Conservation (phyloP, 139 green algal genomes). For the Zygnema circumcarinatum region DNA sequence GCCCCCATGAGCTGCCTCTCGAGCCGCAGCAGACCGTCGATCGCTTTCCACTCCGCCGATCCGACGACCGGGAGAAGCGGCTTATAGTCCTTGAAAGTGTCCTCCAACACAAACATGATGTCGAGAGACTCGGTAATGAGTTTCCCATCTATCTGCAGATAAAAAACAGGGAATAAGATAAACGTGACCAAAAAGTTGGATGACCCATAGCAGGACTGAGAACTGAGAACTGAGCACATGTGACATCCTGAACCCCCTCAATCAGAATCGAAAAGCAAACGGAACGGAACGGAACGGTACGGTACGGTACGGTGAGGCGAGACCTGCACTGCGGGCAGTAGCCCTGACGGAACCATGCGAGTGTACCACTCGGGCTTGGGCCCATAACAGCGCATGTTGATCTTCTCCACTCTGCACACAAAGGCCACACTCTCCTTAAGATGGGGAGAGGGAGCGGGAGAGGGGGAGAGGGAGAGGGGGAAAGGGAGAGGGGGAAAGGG, state of each 20-base stretch:
- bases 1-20: slow-evolving; percentile 73
- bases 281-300: too few relatives aligned
- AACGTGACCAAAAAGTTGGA: slow-evolving; percentile 75
- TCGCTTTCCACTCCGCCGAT: neutral
- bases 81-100: slow-evolving; percentile 75
- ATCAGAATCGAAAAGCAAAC: too few relatives aligned
- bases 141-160: slow-evolving; percentile 84
- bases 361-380: slow-evolving; percentile 76
- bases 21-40: slow-evolving; percentile 73
- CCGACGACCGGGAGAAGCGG: slow-evolving; percentile 75
- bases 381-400: slow-evolving; percentile 92
- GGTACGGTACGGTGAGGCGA: too few relatives aligned
- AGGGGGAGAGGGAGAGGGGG: neutral
- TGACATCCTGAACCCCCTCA: too few relatives aligned
- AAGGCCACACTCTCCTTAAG: too few relatives aligned
- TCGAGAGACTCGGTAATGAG: slow-evolving; percentile 75
- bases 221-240: too few relatives aligned
- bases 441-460: neutral
- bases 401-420: slow-evolving; percentile 60
- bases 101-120: slow-evolving; percentile 63
- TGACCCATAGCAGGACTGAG: too few relatives aligned
- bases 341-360: slow-evolving; percentile 67
- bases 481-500: neutral
- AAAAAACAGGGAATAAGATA: slow-evolving; percentile 74
- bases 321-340: slow-evolving; percentile 48